A percentile compares a stretch with the other conserved stretches of the same genome.
phyloP scores from a whole-genome alignment of 1,139 yeast genomes.

The Suhomyces choctaworum region DNA sequence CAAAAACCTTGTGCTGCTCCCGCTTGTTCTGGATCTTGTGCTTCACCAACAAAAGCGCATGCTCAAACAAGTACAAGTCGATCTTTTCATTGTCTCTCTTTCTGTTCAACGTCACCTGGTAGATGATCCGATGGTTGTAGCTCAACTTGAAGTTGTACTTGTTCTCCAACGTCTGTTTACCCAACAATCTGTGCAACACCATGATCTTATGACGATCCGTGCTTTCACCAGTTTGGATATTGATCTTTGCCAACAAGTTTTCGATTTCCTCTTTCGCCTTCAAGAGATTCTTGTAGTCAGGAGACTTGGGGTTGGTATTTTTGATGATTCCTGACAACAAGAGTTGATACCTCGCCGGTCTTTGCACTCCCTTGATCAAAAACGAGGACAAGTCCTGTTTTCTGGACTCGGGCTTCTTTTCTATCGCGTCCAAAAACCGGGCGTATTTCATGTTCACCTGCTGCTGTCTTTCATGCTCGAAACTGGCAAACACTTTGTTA shows the following conservation, averaged over 20 bases:
- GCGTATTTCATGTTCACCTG: conserved; percentile 88
- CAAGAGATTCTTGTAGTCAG: conserved; percentile 70
- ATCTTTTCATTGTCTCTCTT: conserved; percentile 76
- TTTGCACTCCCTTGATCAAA: conserved; percentile 90
- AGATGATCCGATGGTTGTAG: conserved; percentile 78
- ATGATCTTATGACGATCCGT: conserved; percentile 90
- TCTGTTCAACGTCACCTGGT: conserved; percentile 69
- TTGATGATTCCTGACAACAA: conserved; percentile 81
- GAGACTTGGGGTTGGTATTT: conserved; percentile 70
- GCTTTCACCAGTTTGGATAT: conserved; percentile 89
- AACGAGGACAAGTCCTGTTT: conserved; percentile 92
- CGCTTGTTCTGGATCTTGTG: conserved; percentile 86
- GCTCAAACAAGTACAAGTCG: conserved; percentile 84
- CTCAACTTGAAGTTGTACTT: conserved; percentile 64
- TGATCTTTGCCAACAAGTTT: conserved; percentile 75
- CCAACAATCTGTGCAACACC: conserved; percentile 74
- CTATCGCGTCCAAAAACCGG: conserved; percentile 88
- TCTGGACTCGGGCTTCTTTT: conserved; percentile 83
- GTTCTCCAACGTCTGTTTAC: conserved; percentile 77
- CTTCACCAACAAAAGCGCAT: conserved; percentile 81
- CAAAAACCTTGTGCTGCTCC: conserved; percentile 88
- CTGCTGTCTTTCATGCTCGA: conserved; percentile 93
- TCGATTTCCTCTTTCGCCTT: conserved; percentile 77
- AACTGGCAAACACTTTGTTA: conserved; percentile 93
- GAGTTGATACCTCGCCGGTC: conserved; percentile 93